These are phyloP conservation scores for Aspergillus funiculosus DNA, from an alignment of 495 filamentous ascomycete genomes.

Conservation along the genomic window DNA sequence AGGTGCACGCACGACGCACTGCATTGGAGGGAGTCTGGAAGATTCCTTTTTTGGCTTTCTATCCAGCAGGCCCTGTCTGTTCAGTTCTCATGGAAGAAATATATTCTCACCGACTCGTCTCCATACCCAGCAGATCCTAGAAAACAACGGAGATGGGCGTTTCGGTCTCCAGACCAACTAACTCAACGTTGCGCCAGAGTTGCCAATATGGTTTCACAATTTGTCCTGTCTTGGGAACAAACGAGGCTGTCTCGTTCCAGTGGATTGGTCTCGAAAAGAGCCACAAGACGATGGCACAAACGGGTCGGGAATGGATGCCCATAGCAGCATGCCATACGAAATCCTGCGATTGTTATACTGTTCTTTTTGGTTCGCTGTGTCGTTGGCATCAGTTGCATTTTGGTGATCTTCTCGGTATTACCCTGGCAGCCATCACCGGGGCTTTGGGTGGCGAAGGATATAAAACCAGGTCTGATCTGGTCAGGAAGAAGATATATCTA, in stretches of 20 bases:
- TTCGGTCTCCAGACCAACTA: conserved; percentile 18
- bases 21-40: background rate
- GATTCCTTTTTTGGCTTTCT: background rate
- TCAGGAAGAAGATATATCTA: background rate
- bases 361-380: conserved; percentile 7
- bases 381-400: conserved; percentile 19
- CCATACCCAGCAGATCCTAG: conserved; percentile 8
- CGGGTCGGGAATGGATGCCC: conserved; percentile 13
- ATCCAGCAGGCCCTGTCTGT: background rate
- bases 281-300: conserved; percentile 23
- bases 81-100: conserved; percentile 1
- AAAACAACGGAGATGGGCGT: conserved; percentile 3
- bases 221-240: conserved; percentile 12
- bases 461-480: conserved; percentile 3
- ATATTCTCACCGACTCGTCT: conserved; percentile 17
- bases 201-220: conserved; percentile 24
- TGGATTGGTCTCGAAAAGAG: conserved; percentile 15
- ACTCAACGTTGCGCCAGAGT: conserved; percentile 19
- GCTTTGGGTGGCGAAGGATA: conserved; percentile 3
- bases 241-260: conserved; percentile 16
- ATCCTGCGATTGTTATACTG: conserved; percentile 6
- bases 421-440: conserved; percentile 7
- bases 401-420: conserved; percentile 18
- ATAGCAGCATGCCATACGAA: conserved; percentile 18
- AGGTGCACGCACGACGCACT: conserved; percentile 17